A percentile compares a stretch with the other conserved stretches of the same genome.
phyloP scores from a whole-genome alignment of 106 monocot species.

The Allium fistulosum region DNA sequence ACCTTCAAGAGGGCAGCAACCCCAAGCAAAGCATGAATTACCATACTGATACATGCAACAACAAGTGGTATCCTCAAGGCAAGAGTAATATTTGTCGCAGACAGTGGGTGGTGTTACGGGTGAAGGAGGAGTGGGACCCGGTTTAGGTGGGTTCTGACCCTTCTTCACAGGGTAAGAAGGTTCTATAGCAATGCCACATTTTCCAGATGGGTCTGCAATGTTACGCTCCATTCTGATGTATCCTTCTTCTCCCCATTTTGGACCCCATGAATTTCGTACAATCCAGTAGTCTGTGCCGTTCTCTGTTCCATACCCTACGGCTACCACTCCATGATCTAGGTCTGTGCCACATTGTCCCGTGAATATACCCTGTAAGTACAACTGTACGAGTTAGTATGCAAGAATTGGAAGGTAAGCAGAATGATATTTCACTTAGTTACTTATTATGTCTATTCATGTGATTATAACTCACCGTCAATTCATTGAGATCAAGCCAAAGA shows the following conservation, averaged over 20 bases:
- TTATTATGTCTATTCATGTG: too few species aligned
- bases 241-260: slow-evolving; percentile 56
- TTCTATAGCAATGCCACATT: slow-evolving; percentile 71
- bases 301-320: slow-evolving; percentile 71
- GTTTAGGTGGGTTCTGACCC: slow-evolving; percentile 56
- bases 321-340: slow-evolving; percentile 66
- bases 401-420: too few species aligned
- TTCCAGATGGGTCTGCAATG: slow-evolving; percentile 16
- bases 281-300: slow-evolving; percentile 84
- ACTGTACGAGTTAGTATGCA: not conserved
- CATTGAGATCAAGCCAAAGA: too few species aligned
- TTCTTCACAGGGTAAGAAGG: slow-evolving; percentile 72
- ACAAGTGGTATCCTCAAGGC: slow-evolving; percentile 51
- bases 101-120: slow-evolving; percentile 31
- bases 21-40: slow-evolving; percentile 40
- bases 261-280: slow-evolving; percentile 78
- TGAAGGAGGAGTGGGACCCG: slow-evolving; percentile 45
- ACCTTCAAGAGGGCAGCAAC: slow-evolving; percentile 61
- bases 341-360: slow-evolving; percentile 49
- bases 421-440: too few species aligned
- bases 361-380: slow-evolving; percentile 50
- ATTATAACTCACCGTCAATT: too few species aligned
- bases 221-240: slow-evolving; percentile 65
- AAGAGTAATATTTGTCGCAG: slow-evolving; percentile 60
- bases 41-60: slow-evolving; percentile 44